phyloP scores from a whole-genome alignment of 2,329 filamentous ascomycete genomes.

The Rugonectria rugulosa region DNA sequence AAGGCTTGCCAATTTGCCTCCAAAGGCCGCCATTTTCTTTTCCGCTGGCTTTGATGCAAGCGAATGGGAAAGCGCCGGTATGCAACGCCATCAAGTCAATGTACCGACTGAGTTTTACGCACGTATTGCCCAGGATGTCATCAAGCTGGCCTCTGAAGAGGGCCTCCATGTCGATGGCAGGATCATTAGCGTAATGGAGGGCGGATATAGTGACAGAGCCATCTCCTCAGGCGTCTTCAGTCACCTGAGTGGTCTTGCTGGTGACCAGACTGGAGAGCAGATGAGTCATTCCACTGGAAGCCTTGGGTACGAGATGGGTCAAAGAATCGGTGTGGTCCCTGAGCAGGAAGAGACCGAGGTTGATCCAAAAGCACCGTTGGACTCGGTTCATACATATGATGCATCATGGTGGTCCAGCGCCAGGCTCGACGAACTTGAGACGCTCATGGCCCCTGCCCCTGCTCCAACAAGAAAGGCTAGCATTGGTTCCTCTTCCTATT shows the following conservation, averaged over 20 bases:
- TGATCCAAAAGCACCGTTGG: conserved; percentile 20
- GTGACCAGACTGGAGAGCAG: conserved; percentile 55
- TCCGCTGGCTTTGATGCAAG: conserved; percentile 98
- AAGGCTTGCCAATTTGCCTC: conserved; percentile 63
- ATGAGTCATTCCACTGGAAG: conserved; percentile 46
- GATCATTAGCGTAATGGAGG: conserved; percentile 92
- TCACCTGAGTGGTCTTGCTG: conserved; percentile 84
- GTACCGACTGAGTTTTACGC: conserved; percentile 98
- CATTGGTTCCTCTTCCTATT: conserved; percentile 75
- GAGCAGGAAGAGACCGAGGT: conserved; percentile 36
- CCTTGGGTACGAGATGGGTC: conserved; percentile 66
- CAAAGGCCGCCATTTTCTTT: conserved; percentile 89
- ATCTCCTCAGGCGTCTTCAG: conserved; percentile 88
- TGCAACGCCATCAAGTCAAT: conserved; percentile 96
- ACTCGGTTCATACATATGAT: conserved; percentile 62
- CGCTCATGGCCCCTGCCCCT: conserved; percentile 58
- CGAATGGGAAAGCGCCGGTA: conserved; percentile 88
- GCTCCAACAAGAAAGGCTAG: conserved; percentile 58
- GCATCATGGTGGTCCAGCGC: conserved; percentile 73
- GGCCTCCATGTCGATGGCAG: conserved; percentile 80
- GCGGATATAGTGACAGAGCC: conserved; percentile 93
- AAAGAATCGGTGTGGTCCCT: conserved; percentile 54
- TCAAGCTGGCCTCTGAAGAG: conserved; percentile 81
- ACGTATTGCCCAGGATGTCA: conserved; percentile 84
- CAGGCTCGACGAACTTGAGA: conserved; percentile 75